Base-by-base conservation (phyloP, 331 rosid species). In the Erythrophleum ivorense region DNA sequence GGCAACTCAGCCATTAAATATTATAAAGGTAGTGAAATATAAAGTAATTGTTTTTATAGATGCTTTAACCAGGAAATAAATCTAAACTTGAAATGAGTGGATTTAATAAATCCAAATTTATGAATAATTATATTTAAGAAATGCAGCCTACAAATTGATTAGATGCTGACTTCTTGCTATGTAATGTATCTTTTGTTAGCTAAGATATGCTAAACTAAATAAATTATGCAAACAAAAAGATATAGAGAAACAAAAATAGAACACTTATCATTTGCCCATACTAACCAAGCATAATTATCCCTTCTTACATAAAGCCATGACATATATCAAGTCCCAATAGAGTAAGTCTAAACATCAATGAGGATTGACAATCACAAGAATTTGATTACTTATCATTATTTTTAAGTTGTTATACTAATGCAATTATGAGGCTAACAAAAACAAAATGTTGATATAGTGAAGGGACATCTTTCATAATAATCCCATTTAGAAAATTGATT, bases 111-210 rank as follows among this genome's bases (percentile, higher is more conserved):
- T 78, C 53, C 10, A 43, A n/a, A 40, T 67, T 67, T 78, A 65
- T 6, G 21, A 40, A 63, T 64, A 5, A 33, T 18, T 49, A n/a
- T 13, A 49, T 10, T 16, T 33, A 34, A n/a, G 33, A 78, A 76
- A 78, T 43, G 60, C 41, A 68, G 55, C 5, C 45, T 38, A 60
- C 14, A 55, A 76, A 73, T 63, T 58, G 36, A 73, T 49, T 36
- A 77, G 29, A 81, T 73, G 74, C 69, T 12, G 16, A 71, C 69
- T 66, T 49, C 19, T 65, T 73, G 82, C 71, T 48, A 66, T 73
- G 38, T 49, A 4, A 2, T 29, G 43, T 7, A 29, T 31, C 69
- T 13, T 63, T 63, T 63, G 67, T 8, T 9, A 15, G 38, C 14
- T 40, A 24, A 67, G 15, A 16, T 41, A 67, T 67, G 52, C 33